phyloP scores from a whole-genome alignment of 1,284 basidiomycete genomes.

The Anthracocystis walkeri region DNA sequence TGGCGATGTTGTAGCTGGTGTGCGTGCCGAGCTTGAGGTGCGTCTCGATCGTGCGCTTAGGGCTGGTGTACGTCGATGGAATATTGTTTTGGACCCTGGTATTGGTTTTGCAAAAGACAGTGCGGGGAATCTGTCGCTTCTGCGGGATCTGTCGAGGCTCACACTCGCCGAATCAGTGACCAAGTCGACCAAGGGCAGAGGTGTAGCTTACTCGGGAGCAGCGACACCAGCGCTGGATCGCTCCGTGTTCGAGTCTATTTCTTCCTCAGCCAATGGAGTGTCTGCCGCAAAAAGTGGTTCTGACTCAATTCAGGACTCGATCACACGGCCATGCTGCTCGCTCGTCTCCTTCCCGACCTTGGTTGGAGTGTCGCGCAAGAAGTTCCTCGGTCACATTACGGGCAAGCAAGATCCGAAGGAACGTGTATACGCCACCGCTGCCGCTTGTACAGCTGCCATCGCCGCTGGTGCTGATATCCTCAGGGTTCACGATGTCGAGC shows the following conservation, averaged over 20 bases:
- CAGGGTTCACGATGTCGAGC: slow-evolving; percentile 84
- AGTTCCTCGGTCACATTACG: slow-evolving; percentile 63
- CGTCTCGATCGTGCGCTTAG: slow-evolving; percentile 79
- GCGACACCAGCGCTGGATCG: slow-evolving; percentile 34
- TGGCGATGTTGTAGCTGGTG: slow-evolving; percentile 78
- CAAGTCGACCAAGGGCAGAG: slow-evolving; percentile 39
- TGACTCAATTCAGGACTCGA: slow-evolving; percentile 25
- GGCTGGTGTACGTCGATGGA: slow-evolving; percentile 87
- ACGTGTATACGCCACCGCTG: slow-evolving; percentile 83
- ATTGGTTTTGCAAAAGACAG: slow-evolving; percentile 93
- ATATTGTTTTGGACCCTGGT: slow-evolving; percentile 91
- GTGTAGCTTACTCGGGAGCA: slow-evolving; percentile 24
- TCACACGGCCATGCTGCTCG: slow-evolving; percentile 46
- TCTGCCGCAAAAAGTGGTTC: slow-evolving; percentile 2
- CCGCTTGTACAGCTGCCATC: slow-evolving; percentile 81
- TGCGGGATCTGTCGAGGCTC: slow-evolving; percentile 40
- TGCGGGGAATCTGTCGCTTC: slow-evolving; percentile 79
- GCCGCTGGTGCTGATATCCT: slow-evolving; percentile 80
- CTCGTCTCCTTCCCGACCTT: slow-evolving; percentile 60
- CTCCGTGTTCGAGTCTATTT: slow-evolving; percentile 15
- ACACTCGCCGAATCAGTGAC: slow-evolving; percentile 32
- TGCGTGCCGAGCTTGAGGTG: slow-evolving; percentile 79
- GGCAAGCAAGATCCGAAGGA: slow-evolving; percentile 75
- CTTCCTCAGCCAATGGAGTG: slow-evolving; percentile 3
- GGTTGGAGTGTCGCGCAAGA: slow-evolving; percentile 63